Base-by-base conservation (phyloP, 2,329 filamentous ascomycete genomes). In the Triangularia setosa region DNA sequence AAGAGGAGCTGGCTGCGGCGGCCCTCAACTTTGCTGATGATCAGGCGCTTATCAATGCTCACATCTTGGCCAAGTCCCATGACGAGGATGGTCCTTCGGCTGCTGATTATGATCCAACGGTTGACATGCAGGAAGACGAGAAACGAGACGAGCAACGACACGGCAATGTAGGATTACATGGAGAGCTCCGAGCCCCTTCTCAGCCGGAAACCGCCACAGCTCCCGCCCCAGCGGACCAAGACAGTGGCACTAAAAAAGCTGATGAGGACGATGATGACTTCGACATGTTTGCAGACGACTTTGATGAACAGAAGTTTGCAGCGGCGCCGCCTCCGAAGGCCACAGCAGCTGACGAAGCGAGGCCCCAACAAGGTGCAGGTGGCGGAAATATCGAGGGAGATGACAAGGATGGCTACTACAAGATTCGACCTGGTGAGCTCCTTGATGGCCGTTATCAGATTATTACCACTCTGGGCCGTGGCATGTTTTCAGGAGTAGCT, bases 401-500 rank as follows among this genome's bases (percentile, higher is more conserved):
- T 73, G 95, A 98, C 74, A 88, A 90, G 60, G 93, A 99, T 73
- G 95, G 94, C 5, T 98, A 98, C 75, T 99, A 98, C 82, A 96
- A 95, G 77, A 89, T 97, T 64, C 92, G 96, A 64, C 87, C 93
- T 48, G 93, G 94, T 73, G 95, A 99, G 79, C 80, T 98, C 60
- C 83, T 99, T 67, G 91, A 96, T 71, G 89, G 89, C 28, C 90
- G 93, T 33, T 98, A 98, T 76, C 91, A 95, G 74, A 87, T 99
- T 30, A 90, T 94, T 75, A 87, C 93, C 64, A 89, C 89, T 60
- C 83, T 99, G 23, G 95, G 95, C 68, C 93, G 92, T 77, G 95
- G 95, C 71, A 97, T 97, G 84, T 99, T 97, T 75, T 96, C 95
- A 0, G 93, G 92, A 8, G 95, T 99, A n/a, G 92, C 95, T 61